A percentile compares a stretch with the other conserved stretches of the same genome.
These are phyloP conservation scores for Xylaria sp. DNA, from an alignment of 2,329 filamentous ascomycete genomes.

Conservation along the genomic window DNA sequence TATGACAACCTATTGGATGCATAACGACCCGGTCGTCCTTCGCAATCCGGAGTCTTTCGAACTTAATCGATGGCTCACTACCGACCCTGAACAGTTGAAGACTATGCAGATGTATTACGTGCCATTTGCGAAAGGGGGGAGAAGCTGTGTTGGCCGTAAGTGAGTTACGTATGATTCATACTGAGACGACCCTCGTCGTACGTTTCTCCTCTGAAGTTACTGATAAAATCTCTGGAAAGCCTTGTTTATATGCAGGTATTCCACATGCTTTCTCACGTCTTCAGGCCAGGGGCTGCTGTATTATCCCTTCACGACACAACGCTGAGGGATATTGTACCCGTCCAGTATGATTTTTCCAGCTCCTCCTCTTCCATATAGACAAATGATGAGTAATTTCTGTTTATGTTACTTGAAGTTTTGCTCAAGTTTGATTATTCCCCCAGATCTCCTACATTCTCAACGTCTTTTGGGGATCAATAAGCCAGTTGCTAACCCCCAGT, in stretches of 20 bases:
- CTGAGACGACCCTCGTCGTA: background rate
- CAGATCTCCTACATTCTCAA: background rate
- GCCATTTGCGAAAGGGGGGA: slow-evolving; percentile 16
- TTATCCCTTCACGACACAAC: slow-evolving; percentile 17
- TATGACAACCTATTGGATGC: slow-evolving; percentile 25
- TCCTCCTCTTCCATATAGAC: background rate
- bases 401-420: background rate
- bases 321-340: slow-evolving; percentile 12
- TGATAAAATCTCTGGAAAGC: background rate
- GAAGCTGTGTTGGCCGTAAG: slow-evolving; percentile 15
- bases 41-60: slow-evolving; percentile 18
- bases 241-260: slow-evolving; percentile 24
- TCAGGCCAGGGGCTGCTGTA: slow-evolving; percentile 5
- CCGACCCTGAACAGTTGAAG: background rate
- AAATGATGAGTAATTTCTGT: background rate
- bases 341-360: slow-evolving; percentile 4
- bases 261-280: slow-evolving; percentile 20
- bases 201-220: background rate
- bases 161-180: background rate
- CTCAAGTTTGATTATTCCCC: background rate
- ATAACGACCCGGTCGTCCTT: slow-evolving; percentile 17
- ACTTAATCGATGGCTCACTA: slow-evolving; percentile 13
- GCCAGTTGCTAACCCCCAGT: background rate
- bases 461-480: background rate
- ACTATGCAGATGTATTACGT: slow-evolving; percentile 15